phyloP scores from a whole-genome alignment of 2,329 filamentous ascomycete genomes.

The Leptographium lundbergii region DNA sequence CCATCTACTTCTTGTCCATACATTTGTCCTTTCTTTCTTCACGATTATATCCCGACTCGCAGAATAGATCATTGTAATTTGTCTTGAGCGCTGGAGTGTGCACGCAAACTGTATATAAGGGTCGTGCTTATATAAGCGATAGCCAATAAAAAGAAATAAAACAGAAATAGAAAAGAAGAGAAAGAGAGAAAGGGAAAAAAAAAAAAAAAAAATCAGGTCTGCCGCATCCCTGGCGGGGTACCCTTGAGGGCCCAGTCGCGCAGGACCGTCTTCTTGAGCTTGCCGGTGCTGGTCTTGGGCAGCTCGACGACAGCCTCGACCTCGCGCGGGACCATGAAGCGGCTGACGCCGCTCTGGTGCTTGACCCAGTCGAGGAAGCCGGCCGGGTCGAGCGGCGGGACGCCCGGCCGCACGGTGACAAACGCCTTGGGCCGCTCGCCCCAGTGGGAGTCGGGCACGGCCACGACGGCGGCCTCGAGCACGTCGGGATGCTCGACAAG shows the following conservation, averaged over 20 bases:
- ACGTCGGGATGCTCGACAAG: constrained; percentile 78
- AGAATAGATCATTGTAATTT: background rate
- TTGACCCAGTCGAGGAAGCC: constrained; percentile 82
- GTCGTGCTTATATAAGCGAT: background rate
- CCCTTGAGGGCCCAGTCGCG: constrained; percentile 57
- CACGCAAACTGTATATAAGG: no score
- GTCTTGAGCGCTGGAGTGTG: background rate
- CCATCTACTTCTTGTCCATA: background rate
- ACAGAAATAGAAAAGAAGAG: background rate
- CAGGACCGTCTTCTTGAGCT: constrained; percentile 89
- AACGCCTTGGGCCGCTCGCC: constrained; percentile 94
- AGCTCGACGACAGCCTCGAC: constrained; percentile 73
- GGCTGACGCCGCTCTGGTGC: constrained; percentile 65
- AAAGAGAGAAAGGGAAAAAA: background rate
- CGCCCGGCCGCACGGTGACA: constrained; percentile 56
- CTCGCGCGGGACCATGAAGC: constrained; percentile 72
- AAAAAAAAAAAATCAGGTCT: constrained; percentile 1
- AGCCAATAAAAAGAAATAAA: background rate
- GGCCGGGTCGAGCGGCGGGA: constrained; percentile 35
- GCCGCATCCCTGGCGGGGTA: constrained; percentile 3
- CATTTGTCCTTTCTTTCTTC: background rate
- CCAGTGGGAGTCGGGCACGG: constrained; percentile 80
- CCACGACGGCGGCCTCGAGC: constrained; percentile 83
- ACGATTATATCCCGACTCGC: background rate
- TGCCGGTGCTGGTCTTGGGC: constrained; percentile 94